Evolutionary conservation across 2,329 filamentous ascomycete species (phyloP), one percentile per base, ranked within the genome.

Genomic region (Colletotrichum lentis): DNA sequence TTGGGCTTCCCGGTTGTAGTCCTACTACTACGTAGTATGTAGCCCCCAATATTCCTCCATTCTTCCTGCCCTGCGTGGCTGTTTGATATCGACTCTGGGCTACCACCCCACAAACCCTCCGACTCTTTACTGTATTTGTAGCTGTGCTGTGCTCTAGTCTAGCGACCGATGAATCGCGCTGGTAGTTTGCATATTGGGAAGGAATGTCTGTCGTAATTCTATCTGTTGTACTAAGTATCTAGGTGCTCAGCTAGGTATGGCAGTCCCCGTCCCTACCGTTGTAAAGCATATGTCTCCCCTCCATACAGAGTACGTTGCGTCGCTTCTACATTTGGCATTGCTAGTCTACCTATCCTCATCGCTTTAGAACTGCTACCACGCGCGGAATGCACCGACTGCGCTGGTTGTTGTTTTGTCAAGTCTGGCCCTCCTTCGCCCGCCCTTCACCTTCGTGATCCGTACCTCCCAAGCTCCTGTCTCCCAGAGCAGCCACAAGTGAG

Each of bases 281-380:
- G 18, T 20, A 64, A 47, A 46, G 37, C 55, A 61, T 46, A 39
- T 35, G 24, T 64, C 24, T n/a, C 55, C 47, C 44, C n/a, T 22
- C 44, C 44, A 46, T 37, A 27, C n/a, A n/a, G n/a, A n/a, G 24
- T 24, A 24, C 16, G 31, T 50, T 50, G 10, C 35, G 31, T 49
- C 31, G 11, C 16, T 35, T 24, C 31, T 49, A 27, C 10, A 39
- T n/a, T n/a, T n/a, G 20, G 44, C 10, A 50, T 41, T 60, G 57
- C 14, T n/a, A n/a, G 11, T 27, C 11, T 20, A n/a, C n/a, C n/a
- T n/a, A 7, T 24, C 20, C 20, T 47, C 14, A 24, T 24, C 5
- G 20, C 20, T 12, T 12, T 11, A 11, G 24, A n/a, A 16, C 24
- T 12, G 24, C 49, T 53, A 18, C 49, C 18, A 12, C 16, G 49